Evolutionary conservation across 768 basidiomycete genomes (phyloP).

Genomic region (Gautieria morchelliformis): DNA sequence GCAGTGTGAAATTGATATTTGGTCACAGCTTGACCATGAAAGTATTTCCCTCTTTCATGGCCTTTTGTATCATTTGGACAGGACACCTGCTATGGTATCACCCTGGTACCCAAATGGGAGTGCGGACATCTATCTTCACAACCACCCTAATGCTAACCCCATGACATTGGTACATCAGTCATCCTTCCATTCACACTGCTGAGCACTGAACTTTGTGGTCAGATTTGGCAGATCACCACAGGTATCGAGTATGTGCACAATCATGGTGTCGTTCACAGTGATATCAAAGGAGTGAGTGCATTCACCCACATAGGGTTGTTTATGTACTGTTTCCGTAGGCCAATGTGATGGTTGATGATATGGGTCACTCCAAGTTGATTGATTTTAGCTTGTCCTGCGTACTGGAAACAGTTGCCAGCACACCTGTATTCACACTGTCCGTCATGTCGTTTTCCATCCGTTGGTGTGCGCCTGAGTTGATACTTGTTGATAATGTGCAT

Average conservation of each 20-base stretch:
- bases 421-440: too few relatives aligned
- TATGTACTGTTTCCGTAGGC: not conserved
- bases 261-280: slow-evolving; percentile 14
- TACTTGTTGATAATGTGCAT: not conserved
- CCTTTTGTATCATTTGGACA: not conserved
- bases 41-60: not conserved
- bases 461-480: too few relatives aligned
- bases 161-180: not conserved
- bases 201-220: not conserved
- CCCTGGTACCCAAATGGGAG: slow-evolving; percentile 3
- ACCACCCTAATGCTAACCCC: not conserved
- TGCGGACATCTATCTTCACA: slow-evolving; percentile 1
- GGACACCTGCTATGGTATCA: not conserved
- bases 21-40: not conserved
- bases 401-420: too few relatives aligned
- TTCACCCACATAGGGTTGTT: not conserved
- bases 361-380: slow-evolving; percentile 1
- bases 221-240: slow-evolving; percentile 13
- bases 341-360: slow-evolving; percentile 9
- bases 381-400: slow-evolving; percentile 9
- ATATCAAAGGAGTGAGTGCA: slow-evolving; percentile 15
- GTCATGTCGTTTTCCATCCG: not conserved
- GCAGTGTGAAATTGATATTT: not conserved
- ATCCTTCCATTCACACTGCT: not conserved
- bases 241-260: slow-evolving; percentile 16